These are phyloP conservation scores for Silene latifolia DNA, from an alignment of 148 eudicot species.

Conservation along the genomic window DNA sequence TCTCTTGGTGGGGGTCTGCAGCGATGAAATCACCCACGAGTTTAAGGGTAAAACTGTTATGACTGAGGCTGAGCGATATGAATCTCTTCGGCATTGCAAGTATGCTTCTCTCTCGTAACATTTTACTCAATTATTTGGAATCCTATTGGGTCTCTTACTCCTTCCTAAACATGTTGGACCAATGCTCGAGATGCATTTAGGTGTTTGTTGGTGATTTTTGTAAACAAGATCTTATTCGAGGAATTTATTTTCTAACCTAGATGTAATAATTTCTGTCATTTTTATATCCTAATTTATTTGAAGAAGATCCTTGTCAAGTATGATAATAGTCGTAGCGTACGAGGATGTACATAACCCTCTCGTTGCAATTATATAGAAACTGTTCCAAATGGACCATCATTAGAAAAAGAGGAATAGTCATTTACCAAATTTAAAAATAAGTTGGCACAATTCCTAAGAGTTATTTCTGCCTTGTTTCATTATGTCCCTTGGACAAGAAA, in stretches of 20 bases:
- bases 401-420: too few relatives aligned
- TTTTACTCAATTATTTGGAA: neutral
- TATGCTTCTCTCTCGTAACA: constrained; percentile 17
- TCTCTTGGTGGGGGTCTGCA: constrained; percentile 73
- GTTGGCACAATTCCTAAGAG: too few relatives aligned
- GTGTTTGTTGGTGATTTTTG: too few relatives aligned
- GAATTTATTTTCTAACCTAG: too few relatives aligned
- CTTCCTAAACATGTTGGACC: neutral
- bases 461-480: too few relatives aligned
- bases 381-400: too few relatives aligned
- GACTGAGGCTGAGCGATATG: constrained; percentile 64
- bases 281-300: neutral
- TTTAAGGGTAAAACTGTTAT: constrained; percentile 75
- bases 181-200: neutral
- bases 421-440: too few relatives aligned
- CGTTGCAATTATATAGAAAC: neutral
- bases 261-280: too few relatives aligned
- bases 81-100: constrained; percentile 84
- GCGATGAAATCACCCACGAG: constrained; percentile 54
- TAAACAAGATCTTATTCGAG: too few relatives aligned
- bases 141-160: neutral
- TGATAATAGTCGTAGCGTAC: neutral
- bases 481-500: too few relatives aligned
- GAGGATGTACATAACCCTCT: neutral
- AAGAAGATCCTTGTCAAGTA: neutral